Evolutionary conservation across 208 protist genomes (phyloP), one percentile per base, ranked within the genome.

Genomic region (Trypanosoma caninum): DNA sequence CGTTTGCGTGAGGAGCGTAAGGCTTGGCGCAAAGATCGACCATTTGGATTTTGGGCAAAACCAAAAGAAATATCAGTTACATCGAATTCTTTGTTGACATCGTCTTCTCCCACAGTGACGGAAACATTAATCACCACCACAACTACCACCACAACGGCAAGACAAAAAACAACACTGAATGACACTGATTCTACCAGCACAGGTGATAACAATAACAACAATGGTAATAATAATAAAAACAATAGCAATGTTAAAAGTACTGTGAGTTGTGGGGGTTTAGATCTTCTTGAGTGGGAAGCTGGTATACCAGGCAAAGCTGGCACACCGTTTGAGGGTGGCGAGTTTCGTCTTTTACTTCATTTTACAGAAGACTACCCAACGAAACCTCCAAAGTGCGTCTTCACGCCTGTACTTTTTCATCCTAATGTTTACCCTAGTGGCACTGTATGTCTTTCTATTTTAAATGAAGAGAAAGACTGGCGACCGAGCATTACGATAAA

Each of bases 381-480:
- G 18, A 96, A 95, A 58, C 98, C 98, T 3, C 98, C 98, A 2
- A 99, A 99, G 78, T 99, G 97, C 82, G 85, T 92, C 76, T 99
- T 99, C 59, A 78, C 65, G 3, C 94, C 94, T 23, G 87, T 97
- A 7, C 82, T 99, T 14, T 99, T 99, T 73, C 98, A 99, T 78
- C 98, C 98, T 16, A 99, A 99, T 73, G 82, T 99, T 4, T 99
- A 98, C 69, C 97, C 97, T 0, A 98, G 93, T 42, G 98, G 98
- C 22, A 99, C 97, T 6, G 97, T 99, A 16, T 99, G 98, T 80
- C 73, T 99, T 3, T 97, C 87, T n/a, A 97, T 99, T 53, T 65
- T 99, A 1, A 99, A 99, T 65, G 98, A 99, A 62, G 97, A 99
- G 46, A 98, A 99, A 69, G 97, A 98, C 64, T 99, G 98, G 98